Base-by-base conservation (phyloP, 2,329 filamentous ascomycete genomes). In the Clarireedia monteithiana region DNA sequence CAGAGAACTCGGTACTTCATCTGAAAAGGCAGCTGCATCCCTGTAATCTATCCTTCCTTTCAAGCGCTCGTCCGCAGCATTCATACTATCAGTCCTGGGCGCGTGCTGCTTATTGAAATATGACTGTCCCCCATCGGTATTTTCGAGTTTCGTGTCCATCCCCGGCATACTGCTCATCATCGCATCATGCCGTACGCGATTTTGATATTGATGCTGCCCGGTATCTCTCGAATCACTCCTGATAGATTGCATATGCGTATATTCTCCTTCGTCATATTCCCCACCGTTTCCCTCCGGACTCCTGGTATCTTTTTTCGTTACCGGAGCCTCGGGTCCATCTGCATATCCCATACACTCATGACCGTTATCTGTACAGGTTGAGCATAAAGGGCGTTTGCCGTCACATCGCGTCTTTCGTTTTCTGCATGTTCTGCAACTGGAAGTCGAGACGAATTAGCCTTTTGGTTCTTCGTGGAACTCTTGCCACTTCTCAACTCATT, bases 351-450 rank as follows among this genome's bases (percentile, higher is more conserved):
- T 71, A 68, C 86, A 90, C 15, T 74, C 72, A 65, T 89, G 85
- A 9, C 84, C 83, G 66, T 87, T 87, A 63, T 86, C 86, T 57
- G 80, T 77, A 64, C 86, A 90, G 10, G 86, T 89, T 57, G 84
- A 85, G 71, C 86, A 89, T 20, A 78, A 73, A 56, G 86, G 86
- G 60, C 84, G 82, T 71, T 88, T 85, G 59, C 86, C 86, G 47
- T 84, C 86, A 69, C 86, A 89, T 68, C 85, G 77, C 53, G 86
- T 89, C 72, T 89, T 90, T 66, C 86, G 81, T 69, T 84, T 87
- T 65, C 86, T 84, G 72, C 86, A 90, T 44, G 86, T 88, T 67
- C 83, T 74, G 71, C 85, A 88, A 59, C 83, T 86, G 64, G 30
- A 34, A 44, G 24, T 14, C 20, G n/a, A 39, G 26, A 48, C n/a